phyloP scores from a whole-genome alignment of 306 rosid genomes.

The Prunus campanulata region DNA sequence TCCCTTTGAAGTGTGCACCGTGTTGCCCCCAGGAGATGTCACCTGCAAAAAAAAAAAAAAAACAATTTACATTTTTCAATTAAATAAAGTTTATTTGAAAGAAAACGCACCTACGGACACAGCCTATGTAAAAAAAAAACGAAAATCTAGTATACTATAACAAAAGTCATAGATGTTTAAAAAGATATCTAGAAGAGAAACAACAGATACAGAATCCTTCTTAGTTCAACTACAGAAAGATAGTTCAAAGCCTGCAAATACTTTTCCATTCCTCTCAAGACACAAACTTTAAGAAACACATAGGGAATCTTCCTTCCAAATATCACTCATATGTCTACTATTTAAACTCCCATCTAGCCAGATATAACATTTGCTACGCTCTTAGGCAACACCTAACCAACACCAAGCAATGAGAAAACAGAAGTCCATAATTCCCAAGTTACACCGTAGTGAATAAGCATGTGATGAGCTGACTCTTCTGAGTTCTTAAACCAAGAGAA shows the following conservation, averaged over 20 bases:
- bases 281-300: neutral
- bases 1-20: constrained; percentile 68
- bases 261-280: neutral
- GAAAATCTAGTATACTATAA: neutral
- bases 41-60: constrained; percentile 46
- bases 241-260: neutral
- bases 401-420: neutral
- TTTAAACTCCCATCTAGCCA: neutral
- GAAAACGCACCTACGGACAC: neutral
- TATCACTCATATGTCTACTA: neutral
- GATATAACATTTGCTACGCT: neutral
- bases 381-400: neutral
- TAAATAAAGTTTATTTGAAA: constrained; percentile 19
- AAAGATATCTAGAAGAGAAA: neutral
- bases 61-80: constrained; percentile 1
- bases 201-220: too few species aligned
- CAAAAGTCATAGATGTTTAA: neutral
- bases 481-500: neutral
- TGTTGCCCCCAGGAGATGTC: constrained; percentile 75
- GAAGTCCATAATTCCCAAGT: neutral
- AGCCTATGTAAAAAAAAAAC: neutral
- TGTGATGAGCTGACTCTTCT: neutral
- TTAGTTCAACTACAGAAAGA: neutral
- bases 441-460: neutral
- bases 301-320: neutral